Base-by-base conservation (phyloP, 2,329 filamentous ascomycete genomes). In the Scorias spongiosa region DNA sequence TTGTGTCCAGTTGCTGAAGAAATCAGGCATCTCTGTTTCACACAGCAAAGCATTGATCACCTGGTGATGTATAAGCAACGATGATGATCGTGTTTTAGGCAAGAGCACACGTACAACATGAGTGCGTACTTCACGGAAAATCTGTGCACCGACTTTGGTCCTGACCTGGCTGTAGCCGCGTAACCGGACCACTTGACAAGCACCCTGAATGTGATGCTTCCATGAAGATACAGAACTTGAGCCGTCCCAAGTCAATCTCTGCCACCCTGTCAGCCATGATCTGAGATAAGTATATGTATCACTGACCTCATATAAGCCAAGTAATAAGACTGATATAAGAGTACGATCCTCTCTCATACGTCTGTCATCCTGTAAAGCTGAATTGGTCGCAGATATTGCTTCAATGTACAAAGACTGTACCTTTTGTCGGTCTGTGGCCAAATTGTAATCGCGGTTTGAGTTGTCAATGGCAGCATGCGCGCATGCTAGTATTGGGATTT, bases 401-500 rank as follows among this genome's bases (percentile, higher is more conserved):
- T 48, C 48, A 10, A 51, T 41, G 36, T 51, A 51, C 29, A 46
- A 46, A 14, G 37, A n/a, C 36, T 48, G 42, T 10, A 44, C 48
- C 10, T 29, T 17, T 30, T 48, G 44, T 2, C 40, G 28, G 12
- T 37, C 39, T 36, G 32, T 36, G 15, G 9, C 9, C 32, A 12
- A 12, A 3, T 20, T 5, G 4, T 15, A 12, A 40, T 49, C 44
- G 8, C 29, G 34, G 12, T 40, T 29, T 12, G 44, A 41, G 26
- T 51, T 50, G 1, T 44, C 40, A n/a, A 50, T 38, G 2, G 42
- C 49, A 29, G 41, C 42, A 10, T 46, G 39, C 14, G 44, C 48
- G 36, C 48, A 50, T 14, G 49, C 49, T 14, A 48, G n/a, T 32
- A 51, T 50, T 5, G 49, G 44, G 28, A 43, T 42, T 37, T 41